Base-by-base conservation (phyloP, 257 asterid species). In the Forsythia viridissima region DNA sequence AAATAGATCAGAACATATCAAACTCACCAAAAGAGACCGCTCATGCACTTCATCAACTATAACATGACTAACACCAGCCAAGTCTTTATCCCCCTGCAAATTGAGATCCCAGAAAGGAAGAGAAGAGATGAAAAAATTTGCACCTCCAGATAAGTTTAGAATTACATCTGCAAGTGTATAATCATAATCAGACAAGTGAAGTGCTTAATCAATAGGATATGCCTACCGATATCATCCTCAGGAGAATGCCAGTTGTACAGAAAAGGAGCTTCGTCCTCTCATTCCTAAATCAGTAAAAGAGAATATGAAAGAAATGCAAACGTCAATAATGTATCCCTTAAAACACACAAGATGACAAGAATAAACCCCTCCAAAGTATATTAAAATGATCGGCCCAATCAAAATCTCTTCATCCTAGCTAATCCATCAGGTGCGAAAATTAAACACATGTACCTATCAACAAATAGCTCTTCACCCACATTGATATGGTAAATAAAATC, bases 31-130 rank as follows among this genome's bases (percentile, higher is more conserved):
- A 81, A 95, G 96, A 82, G 99, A 92, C 74, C 99, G 89, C 84
- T 95, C 99, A 75, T 95, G 99, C 78, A 95, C 99, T 91, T 95
- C 99, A 89, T 95, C 99, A 76, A 95, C 98, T 82, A 95, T 83
- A 80, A 95, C 91, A 80, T 95, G 99, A 85, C 94, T 95, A 86
- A 95, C 83, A 81, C 91, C 96, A 77, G 86, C 83, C 84, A 95
- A 88, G 80, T 88, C 91, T 79, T 80, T 93, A 84, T 95, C 88
- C 70, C 99, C 98, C 99, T 95, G 97, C 85, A 85, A 81, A 84
- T 69, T 40, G 76, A 76, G 66, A 82, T 37, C 77, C 46, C 52
- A 42, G 76, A 36, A 59, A 75, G 80, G 20, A 80, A 70, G 55
- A 59, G 59, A 57, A 12, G 70, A 67, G 61, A 67, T 20, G 73